Evolutionary conservation across 208 protist species (phyloP).

Genomic region (Leishmania aethiopica): DNA sequence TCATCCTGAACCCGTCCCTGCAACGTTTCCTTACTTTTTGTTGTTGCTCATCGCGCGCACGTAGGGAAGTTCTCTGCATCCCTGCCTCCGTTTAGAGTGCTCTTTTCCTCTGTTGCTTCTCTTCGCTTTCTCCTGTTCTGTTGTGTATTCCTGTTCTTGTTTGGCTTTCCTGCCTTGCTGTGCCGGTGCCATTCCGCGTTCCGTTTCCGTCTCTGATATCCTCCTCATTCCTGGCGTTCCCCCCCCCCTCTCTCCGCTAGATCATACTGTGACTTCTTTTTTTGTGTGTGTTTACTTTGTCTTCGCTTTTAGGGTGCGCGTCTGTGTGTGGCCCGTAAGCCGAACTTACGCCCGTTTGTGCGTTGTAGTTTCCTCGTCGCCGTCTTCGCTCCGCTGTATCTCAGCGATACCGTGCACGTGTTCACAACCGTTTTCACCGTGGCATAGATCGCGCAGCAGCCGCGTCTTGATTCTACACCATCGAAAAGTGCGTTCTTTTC

Average conservation of each 20-base stretch:
- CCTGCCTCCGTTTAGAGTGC: not conserved
- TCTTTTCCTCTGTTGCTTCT: not conserved
- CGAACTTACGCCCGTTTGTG: not conserved
- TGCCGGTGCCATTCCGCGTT: not conserved
- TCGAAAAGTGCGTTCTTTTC: not conserved
- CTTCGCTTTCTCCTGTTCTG: not conserved
- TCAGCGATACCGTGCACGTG: not conserved
- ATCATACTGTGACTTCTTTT: not conserved
- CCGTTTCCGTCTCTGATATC: not conserved
- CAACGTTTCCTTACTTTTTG: not conserved
- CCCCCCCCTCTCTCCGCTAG: not conserved
- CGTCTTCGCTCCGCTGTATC: not conserved
- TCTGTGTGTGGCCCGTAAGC: not conserved
- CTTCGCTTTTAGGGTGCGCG: not conserved
- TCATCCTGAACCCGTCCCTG: not conserved
- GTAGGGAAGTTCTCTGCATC: not conserved
- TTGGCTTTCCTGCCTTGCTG: not conserved
- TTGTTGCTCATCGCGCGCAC: not conserved
- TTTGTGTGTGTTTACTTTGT: not conserved
- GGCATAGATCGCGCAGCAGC: not conserved
- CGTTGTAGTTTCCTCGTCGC: not conserved
- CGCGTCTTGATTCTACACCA: not conserved
- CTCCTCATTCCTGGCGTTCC: not conserved
- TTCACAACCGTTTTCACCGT: not conserved
- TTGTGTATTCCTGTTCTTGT: not conserved